Percentiles rank a stretch among this genome's conserved stretches.
Conservation (phyloP, 1,284 basidiomycete species). For the Schizophyllum commune region DNA sequence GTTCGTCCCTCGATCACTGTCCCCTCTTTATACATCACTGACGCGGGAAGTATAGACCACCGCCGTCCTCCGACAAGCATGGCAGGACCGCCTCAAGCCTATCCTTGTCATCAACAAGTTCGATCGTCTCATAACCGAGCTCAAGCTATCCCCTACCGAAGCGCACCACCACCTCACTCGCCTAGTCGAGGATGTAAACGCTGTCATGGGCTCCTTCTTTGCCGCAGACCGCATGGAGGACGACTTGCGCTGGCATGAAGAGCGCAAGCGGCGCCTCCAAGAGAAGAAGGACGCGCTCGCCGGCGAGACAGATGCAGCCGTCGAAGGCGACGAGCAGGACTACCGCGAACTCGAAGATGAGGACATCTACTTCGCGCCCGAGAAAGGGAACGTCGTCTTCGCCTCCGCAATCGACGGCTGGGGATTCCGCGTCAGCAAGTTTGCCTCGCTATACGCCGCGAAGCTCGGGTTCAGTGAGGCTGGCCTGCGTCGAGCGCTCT, state of each 20-base stretch:
- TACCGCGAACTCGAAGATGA: slow-evolving; percentile 96
- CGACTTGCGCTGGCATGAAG: slow-evolving; percentile 90
- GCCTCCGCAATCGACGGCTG: slow-evolving; percentile 96
- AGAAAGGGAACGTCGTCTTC: slow-evolving; percentile 95
- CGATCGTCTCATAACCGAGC: slow-evolving; percentile 91
- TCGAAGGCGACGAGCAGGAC: slow-evolving; percentile 45
- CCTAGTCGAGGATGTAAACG: slow-evolving; percentile 96
- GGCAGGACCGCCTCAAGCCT: slow-evolving; percentile 84
- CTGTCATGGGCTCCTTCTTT: slow-evolving; percentile 96
- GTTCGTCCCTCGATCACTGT: slow-evolving; percentile 32
- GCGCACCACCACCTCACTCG: slow-evolving; percentile 92
- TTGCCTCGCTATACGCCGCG: slow-evolving; percentile 87
- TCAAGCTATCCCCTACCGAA: slow-evolving; percentile 86
- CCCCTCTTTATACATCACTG: background rate
- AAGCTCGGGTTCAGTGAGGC: slow-evolving; percentile 91
- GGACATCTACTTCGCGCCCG: slow-evolving; percentile 96
- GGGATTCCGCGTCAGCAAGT: slow-evolving; percentile 94
- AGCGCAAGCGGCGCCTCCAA: slow-evolving; percentile 75
- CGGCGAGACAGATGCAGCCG: slow-evolving; percentile 51
- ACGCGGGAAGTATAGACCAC: slow-evolving; percentile 60
- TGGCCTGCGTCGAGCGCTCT: slow-evolving; percentile 83
- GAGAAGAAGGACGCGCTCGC: slow-evolving; percentile 64
- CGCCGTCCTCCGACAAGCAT: slow-evolving; percentile 91
- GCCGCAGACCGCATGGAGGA: slow-evolving; percentile 97
- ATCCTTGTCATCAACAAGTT: slow-evolving; percentile 98